phyloP scores from a whole-genome alignment of 345 rosid species.

The Boechera stricta region DNA sequence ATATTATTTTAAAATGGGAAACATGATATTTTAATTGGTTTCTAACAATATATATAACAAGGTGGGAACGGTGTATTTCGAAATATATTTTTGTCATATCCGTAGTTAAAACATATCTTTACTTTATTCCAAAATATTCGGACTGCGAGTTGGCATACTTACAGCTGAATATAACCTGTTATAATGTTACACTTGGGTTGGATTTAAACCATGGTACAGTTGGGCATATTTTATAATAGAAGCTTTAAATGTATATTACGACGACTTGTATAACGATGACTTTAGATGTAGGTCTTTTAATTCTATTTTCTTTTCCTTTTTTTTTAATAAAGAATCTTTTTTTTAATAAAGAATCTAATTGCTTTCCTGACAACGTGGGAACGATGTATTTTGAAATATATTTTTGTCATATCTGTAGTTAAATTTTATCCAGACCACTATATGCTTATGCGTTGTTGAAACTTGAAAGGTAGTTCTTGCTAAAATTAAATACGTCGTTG shows the following conservation, averaged over 20 bases:
- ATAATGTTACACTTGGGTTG: too few relatives aligned
- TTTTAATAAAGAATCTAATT: neutral
- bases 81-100: too few relatives aligned
- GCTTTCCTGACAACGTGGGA: neutral
- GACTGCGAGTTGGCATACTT: neutral
- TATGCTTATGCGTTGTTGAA: neutral
- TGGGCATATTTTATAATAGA: neutral
- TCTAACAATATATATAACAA: too few relatives aligned
- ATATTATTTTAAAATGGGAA: too few relatives aligned
- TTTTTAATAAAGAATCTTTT: too few relatives aligned
- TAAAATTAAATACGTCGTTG: too few relatives aligned
- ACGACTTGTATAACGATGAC: slow-evolving; percentile 1
- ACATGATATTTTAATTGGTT: too few relatives aligned
- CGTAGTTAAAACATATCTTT: too few relatives aligned
- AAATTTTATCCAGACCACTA: neutral
- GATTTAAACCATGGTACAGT: too few relatives aligned
- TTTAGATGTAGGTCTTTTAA: neutral
- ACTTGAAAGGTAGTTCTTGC: neutral
- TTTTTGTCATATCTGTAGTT: neutral
- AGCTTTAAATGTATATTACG: neutral
- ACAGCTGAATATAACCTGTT: too few relatives aligned
- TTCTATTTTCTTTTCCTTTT: too few relatives aligned
- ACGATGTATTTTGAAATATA: neutral
- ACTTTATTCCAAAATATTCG: neutral
- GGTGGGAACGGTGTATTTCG: too few relatives aligned